Conservation (phyloP, 768 basidiomycete genomes). For the Coprinopsis sp. region DNA sequence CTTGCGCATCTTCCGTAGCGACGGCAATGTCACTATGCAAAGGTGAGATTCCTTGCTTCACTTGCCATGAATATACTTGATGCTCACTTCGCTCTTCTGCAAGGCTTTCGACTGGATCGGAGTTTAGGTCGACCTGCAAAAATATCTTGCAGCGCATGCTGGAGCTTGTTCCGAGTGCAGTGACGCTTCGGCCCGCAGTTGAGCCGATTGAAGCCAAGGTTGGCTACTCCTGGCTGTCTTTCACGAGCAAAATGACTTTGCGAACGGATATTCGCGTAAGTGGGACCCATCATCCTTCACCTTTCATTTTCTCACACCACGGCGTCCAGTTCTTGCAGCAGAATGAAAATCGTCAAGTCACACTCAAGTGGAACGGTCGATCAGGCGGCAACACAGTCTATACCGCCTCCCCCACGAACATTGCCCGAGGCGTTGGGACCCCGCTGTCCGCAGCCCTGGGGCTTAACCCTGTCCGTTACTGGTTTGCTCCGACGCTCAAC, state of each 20-base stretch:
- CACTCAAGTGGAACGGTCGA: too few species aligned
- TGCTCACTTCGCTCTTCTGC: conserved; percentile 11
- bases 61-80: background rate
- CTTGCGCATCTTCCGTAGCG: conserved; percentile 33
- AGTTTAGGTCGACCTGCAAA: conserved; percentile 29
- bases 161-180: conserved; percentile 36
- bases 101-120: conserved; percentile 22
- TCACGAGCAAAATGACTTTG: conserved; percentile 25
- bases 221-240: conserved; percentile 24
- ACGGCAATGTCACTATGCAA: conserved; percentile 37
- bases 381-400: too few species aligned
- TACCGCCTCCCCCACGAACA: too few species aligned
- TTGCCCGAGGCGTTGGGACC: too few species aligned
- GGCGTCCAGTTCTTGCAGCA: too few species aligned
- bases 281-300: too few species aligned
- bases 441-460: too few species aligned
- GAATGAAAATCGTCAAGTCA: too few species aligned
- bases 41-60: conserved; percentile 19
- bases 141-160: conserved; percentile 38
- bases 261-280: conserved; percentile 28
- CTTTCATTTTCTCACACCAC: too few species aligned
- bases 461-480: conserved; percentile 28
- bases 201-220: conserved; percentile 32
- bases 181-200: conserved; percentile 35
- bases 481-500: conserved; percentile 31